Base-by-base conservation (phyloP, 495 filamentous ascomycete genomes). In the Aspergillus steynii region DNA sequence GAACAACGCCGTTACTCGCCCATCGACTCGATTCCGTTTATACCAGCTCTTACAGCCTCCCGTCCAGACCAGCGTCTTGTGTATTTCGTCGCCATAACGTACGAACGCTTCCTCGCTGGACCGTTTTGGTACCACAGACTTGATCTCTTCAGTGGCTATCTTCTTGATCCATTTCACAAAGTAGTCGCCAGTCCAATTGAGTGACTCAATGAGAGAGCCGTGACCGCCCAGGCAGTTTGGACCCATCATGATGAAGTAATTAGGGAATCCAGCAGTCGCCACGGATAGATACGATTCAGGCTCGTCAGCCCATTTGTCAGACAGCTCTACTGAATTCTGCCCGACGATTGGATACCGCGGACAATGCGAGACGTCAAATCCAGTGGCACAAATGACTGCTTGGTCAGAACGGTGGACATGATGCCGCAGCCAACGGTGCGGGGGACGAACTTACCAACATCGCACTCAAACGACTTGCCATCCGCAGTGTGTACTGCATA, bases 141-240 rank as follows among this genome's bases (percentile, higher is more conserved):
- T 80, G 65, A 84, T 81, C 56, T 81, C 72, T 60, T 82, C 76
- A 2, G 77, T 72, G 1, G 75, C 67, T 15, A 80, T 73, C 61
- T 80, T 78, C 53, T 74, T 71, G 42, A 81, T 69, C 73, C 77
- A 75, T 65, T 73, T 87, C 80, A 62, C 81, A 75, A 55, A 87
- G 74, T 63, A 82, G 57, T 81, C 78, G 7, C 66, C 68, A 12
- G 76, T 77, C 68, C 75, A 77, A 60, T 86, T 81, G 14, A 86
- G 72, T 49, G 78, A 76, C 46, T 83, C 65, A 0, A 77, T 72
- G 0, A 82, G 65, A 7, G 78, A 79, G 0, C 77, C 78, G 45
- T 73, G 71, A 6, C 65, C 66, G 1, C 71, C 71, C 5, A 75
- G 70, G 2, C 60, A 67, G 64, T 82, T 76, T 1, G 75, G 76